Percentiles rank a stretch among this genome's conserved stretches.
Conservation (phyloP, 306 rosid genomes). For the Prinsepia uniflora region DNA sequence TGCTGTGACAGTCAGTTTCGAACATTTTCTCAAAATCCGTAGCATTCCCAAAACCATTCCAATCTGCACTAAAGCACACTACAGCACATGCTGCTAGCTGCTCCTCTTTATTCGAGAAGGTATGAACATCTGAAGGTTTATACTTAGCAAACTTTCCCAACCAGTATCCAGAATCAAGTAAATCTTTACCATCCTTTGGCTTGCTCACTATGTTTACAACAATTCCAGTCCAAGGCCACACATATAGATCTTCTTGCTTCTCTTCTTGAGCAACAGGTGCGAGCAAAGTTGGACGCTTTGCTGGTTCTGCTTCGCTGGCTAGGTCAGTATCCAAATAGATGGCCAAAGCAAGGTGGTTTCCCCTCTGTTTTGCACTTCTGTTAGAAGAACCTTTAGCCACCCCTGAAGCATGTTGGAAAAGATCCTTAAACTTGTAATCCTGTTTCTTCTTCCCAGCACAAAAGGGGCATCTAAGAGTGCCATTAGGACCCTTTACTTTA, state of each 20-base stretch:
- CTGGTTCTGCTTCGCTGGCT: constrained; percentile 47
- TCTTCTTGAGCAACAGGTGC: constrained; percentile 32
- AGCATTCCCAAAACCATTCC: constrained; percentile 79
- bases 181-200: constrained; percentile 28
- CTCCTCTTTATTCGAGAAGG: constrained; percentile 38
- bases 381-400: constrained; percentile 89
- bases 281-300: constrained; percentile 35
- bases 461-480: constrained; percentile 82
- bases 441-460: constrained; percentile 96
- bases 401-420: constrained; percentile 86
- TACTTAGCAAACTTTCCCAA: constrained; percentile 47
- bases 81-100: constrained; percentile 39
- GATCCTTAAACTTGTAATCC: constrained; percentile 80
- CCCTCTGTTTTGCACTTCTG: constrained; percentile 74
- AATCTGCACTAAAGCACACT: constrained; percentile 56
- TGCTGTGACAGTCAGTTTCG: constrained; percentile 44
- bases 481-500: constrained; percentile 59
- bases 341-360: constrained; percentile 86
- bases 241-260: constrained; percentile 53
- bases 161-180: constrained; percentile 52
- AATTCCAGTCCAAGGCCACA: constrained; percentile 97
- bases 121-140: constrained; percentile 44
- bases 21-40: constrained; percentile 67
- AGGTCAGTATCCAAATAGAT: constrained; percentile 66
- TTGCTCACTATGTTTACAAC: constrained; percentile 47